Evolutionary conservation across 129 eudicot genomes (phyloP).

Genomic region (Mikania micrantha): DNA sequence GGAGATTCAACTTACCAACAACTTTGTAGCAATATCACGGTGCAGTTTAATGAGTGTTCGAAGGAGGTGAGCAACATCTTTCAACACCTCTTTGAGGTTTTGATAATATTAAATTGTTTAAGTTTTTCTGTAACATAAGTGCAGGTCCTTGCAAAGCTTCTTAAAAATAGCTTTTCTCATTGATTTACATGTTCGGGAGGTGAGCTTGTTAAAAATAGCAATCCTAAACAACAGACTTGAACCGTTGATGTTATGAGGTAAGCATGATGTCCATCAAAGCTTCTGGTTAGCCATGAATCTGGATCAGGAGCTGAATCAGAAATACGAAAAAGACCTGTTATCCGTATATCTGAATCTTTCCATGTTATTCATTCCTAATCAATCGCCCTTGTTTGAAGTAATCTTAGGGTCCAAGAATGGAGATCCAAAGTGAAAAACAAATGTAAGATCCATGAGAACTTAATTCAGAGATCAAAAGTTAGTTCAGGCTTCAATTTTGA

Average conservation of each 20-base stretch:
- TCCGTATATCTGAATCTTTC: too few species aligned
- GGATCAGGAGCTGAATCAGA: too few species aligned
- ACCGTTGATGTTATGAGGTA: slow-evolving; percentile 87
- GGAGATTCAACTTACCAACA: slow-evolving; percentile 79
- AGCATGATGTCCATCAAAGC: slow-evolving; percentile 95
- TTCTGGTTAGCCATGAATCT: slow-evolving; percentile 79
- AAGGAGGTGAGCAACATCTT: slow-evolving; percentile 56
- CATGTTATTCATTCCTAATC: too few species aligned
- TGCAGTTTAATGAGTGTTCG: slow-evolving; percentile 75
- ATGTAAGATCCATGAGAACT: too few species aligned
- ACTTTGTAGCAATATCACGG: slow-evolving; percentile 80
- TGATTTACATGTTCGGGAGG: not conserved
- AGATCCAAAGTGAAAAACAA: too few species aligned
- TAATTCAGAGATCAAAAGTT: too few species aligned
- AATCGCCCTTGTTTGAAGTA: too few species aligned
- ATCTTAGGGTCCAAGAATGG: too few species aligned
- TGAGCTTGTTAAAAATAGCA: not conserved
- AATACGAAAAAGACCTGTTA: too few species aligned
- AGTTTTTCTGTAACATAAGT: slow-evolving; percentile 7
- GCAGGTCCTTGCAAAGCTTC: slow-evolving; percentile 79
- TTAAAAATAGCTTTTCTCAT: not conserved
- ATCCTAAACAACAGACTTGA: slow-evolving; percentile 60
- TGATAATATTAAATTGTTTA: not conserved
- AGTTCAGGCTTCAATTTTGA: too few species aligned
- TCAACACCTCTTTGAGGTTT: not conserved